Evolutionary conservation across 2,329 filamentous ascomycete genomes (phyloP), one percentile per base, ranked within the genome.

Genomic region (Drechslerella stenobrocha): DNA sequence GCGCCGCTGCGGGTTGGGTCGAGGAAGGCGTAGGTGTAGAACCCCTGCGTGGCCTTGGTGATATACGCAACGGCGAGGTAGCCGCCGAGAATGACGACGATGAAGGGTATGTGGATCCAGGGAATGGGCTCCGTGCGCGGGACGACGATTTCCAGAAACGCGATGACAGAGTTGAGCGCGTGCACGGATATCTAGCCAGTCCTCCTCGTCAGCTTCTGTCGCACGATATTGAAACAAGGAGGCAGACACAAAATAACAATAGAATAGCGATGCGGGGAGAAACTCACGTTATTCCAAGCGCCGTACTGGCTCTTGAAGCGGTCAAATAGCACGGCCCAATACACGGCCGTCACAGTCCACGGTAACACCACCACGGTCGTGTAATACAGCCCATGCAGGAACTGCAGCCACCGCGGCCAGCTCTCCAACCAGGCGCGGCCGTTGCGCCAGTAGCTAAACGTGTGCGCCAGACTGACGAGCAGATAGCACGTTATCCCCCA

Each of bases 401-500:
- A 81, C 75, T 87, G 85, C 22, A 88, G 80, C 1, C 79, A 77
- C 0, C 83, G 81, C 0, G 85, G 84, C 76, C 84, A 81, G 28
- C 77, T 77, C 73, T 83, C 79, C 3, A 87, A 79, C 34, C 78
- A 77, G 0, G 84, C 78, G 2, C 75, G 74, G 44, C 82, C 80
- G 24, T 77, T 77, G 40, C 78, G 76, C 45, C 69, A 53, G 77
- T 92, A 93, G 47, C 80, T 81, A 52, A 83, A 77, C 3, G 87
- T 90, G 78, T 95, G 89, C 1, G 87, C 80, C 11, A 72, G 61
- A 23, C 57, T 61, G 5, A 63, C 34, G 73, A 86, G 78, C 59
- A 85, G 79, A 80, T 95, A 95, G 78, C 91, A 92, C 22, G 83
- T 85, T 32, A 92, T 77, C 1, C 88, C 88, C 88, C 88, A 93